Evolutionary conservation across 352 stramenopile genomes (phyloP), one percentile per base, ranked within the genome.

Genomic region (Globisporangium canariense): DNA sequence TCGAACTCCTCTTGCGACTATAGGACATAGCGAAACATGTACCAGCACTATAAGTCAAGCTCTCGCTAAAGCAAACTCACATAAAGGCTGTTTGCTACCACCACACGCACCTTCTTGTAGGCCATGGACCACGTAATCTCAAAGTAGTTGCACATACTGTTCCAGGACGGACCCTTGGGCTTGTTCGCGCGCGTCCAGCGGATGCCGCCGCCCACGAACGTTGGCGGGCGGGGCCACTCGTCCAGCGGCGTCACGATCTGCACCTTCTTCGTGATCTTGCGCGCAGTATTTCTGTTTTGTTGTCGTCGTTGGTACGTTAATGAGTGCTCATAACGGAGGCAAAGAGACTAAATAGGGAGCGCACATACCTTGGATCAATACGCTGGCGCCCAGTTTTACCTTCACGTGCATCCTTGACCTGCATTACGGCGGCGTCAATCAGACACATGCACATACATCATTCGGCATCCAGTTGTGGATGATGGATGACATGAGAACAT

Each of bases 61-160:
- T 4, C 14, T 47, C 14, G 36, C 9, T 47, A 8, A 13, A 47
- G 41, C 41, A 47, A 47, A 47, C 5, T 20, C 13, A 47, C 41
- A 47, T 0, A 46, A 47, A 47, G 41, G 13, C 38, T 43, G 36
- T 11, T 25, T 43, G 36, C 36, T 25, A 62, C 30, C 16, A 41
- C 22, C 18, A n/a, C 18, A 9, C 61, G 5, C 38, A 89, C 81
- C 81, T 95, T 95, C 66, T 95, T 92, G 77, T 95, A 95, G 46
- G 82, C 81, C 51, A 92, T 91, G 4, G 87, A 95, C 83, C 83
- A 93, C 50, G 83, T 88, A 67, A 95, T 77, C 62, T 95, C 81
- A 64, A 89, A 94, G 73, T 93, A 95, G 49, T 85, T 79, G 69
- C 78, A 89, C 38, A 83, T 57, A 25, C 76, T 80, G 62, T 81